Evolutionary conservation across 108 stramenopile genomes (phyloP).

Genomic region (Skeletonema grethae): DNA sequence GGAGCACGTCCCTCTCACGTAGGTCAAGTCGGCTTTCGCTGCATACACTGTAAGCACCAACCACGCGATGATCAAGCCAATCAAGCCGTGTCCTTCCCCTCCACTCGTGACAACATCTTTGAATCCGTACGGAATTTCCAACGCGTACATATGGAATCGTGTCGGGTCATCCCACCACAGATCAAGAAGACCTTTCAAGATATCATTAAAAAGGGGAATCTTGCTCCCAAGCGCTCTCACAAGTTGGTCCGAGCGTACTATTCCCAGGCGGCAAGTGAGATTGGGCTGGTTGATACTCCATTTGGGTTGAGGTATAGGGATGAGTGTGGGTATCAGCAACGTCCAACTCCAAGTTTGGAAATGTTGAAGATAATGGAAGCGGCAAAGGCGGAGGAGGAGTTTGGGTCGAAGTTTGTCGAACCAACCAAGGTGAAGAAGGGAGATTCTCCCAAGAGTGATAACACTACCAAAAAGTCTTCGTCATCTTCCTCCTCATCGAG

Average conservation of each 20-base stretch:
- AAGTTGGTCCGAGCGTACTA: conserved; percentile 11
- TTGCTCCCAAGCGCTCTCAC: neutral
- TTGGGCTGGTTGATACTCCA: conserved; percentile 7
- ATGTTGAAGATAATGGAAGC: neutral
- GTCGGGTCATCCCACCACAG: conserved; percentile 3
- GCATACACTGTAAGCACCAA: conserved; percentile 12
- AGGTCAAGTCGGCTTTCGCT: conserved; percentile 23
- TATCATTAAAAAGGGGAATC: neutral
- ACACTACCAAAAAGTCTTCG: neutral
- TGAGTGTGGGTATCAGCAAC: neutral
- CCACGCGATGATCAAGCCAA: neutral
- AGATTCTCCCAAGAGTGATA: neutral
- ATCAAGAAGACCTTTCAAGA: neutral
- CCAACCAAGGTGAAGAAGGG: neutral
- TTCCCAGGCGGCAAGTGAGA: conserved; percentile 12
- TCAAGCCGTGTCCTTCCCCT: conserved; percentile 20
- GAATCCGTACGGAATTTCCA: conserved; percentile 23
- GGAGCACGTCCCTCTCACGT: conserved; percentile 18
- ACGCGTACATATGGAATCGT: conserved; percentile 2
- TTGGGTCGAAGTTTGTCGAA: neutral
- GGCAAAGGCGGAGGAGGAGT: neutral
- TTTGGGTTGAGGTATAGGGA: neutral
- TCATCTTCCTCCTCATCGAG: neutral
- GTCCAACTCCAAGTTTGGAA: neutral
- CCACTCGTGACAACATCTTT: conserved; percentile 16